Conservation (phyloP, 768 basidiomycete species). For the Lentinus tigrinus region DNA sequence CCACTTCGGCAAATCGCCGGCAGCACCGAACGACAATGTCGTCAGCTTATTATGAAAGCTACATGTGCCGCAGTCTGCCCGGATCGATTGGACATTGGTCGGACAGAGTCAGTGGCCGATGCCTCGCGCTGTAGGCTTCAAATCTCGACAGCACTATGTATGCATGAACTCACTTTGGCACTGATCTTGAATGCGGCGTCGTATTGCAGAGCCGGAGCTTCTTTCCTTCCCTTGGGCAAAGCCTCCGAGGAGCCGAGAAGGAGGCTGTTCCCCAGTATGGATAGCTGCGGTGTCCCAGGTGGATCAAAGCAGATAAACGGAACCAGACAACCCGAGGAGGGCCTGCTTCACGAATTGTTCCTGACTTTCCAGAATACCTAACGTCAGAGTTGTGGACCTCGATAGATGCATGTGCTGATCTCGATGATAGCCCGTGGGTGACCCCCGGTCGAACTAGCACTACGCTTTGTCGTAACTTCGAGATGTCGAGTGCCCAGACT, state of each 20-base stretch:
- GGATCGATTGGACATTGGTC: not conserved
- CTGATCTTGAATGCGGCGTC: too few species aligned
- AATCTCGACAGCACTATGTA: not conserved
- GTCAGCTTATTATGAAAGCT: not conserved
- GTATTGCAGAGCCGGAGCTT: too few species aligned
- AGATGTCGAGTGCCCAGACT: too few species aligned
- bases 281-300: not conserved
- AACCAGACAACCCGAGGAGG: not conserved
- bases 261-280: not conserved
- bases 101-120: not conserved
- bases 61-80: not conserved
- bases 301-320: not conserved
- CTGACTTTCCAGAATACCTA: slow-evolving; percentile 11
- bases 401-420: not conserved
- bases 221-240: not conserved
- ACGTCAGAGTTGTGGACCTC: not conserved
- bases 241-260: not conserved
- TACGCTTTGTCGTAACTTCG: too few species aligned
- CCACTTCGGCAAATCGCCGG: not conserved
- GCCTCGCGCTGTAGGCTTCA: not conserved
- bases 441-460: too few species aligned
- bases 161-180: too few species aligned
- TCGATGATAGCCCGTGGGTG: not conserved
- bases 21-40: not conserved
- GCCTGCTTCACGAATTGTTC: slow-evolving; percentile 9